phyloP scores from a whole-genome alignment of 2,329 filamentous ascomycete genomes.

The Magnaporthales sp. region DNA sequence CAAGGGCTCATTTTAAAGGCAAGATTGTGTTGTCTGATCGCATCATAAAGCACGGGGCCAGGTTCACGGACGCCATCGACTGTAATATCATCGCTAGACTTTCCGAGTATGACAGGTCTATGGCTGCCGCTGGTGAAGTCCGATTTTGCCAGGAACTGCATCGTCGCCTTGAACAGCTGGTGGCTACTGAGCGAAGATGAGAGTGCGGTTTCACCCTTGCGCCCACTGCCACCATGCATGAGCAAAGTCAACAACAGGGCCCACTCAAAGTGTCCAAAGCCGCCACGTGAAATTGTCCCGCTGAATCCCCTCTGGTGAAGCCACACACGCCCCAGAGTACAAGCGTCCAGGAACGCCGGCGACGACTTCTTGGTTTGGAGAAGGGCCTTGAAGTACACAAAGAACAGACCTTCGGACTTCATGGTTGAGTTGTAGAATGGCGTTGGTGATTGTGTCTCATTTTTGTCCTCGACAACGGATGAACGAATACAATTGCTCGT shows the following conservation, averaged over 20 bases:
- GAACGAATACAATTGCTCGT: constrained; percentile 62
- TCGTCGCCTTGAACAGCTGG: constrained; percentile 85
- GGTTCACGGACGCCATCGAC: constrained; percentile 25
- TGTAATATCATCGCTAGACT: constrained; percentile 22
- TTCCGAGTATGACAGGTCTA: constrained; percentile 50
- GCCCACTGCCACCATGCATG: constrained; percentile 61
- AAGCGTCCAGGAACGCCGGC: constrained; percentile 70
- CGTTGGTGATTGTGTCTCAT: constrained; percentile 40
- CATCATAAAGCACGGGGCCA: constrained; percentile 71
- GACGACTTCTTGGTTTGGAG: constrained; percentile 62
- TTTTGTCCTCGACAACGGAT: constrained; percentile 33
- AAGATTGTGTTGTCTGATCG: constrained; percentile 65
- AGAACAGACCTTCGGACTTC: constrained; percentile 65
- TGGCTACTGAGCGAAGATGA: constrained; percentile 80
- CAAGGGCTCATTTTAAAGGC: constrained; percentile 85
- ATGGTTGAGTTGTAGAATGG: constrained; percentile 86
- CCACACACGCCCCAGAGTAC: constrained; percentile 81
- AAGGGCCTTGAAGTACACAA: constrained; percentile 67
- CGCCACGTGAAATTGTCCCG: constrained; percentile 61
- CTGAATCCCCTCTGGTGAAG: constrained; percentile 78
- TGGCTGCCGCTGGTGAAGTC: constrained; percentile 49
- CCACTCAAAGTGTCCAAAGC: constrained; percentile 94
- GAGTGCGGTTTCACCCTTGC: constrained; percentile 57
- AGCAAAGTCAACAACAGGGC: constrained; percentile 70
- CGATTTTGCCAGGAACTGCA: constrained; percentile 76